Evolutionary conservation across 75 land plant genomes (phyloP), one percentile per base, ranked within the genome.

Genomic region (Selaginella moellendorffii): DNA sequence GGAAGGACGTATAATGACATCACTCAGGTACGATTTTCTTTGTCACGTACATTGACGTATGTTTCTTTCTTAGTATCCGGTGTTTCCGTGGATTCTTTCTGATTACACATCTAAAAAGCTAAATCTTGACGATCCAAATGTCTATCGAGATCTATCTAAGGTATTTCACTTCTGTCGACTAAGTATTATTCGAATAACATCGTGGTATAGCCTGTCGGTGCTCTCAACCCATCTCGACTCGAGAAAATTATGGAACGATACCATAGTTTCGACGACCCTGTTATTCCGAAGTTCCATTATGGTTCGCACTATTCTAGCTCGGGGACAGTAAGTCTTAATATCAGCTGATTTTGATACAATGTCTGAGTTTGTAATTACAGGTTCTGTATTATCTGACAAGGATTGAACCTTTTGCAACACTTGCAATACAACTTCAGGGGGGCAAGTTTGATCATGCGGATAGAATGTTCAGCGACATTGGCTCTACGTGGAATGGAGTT

Each of bases 1-100:
- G 99, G 99, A 29, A 89, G 99, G 31, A 90, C 85, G 52, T 95
- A 84, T 64, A 95, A 95, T 86, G 99, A 95, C 70, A 90, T 95
- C 5, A 90, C 97, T 19, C 99, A 95, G 97, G 99, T 95, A 9
- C 46, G 5, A 5, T 36, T 14, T 36, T 14, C 14, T 14, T 36
- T 5, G 5, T 5, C 14, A 36, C 14, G 14, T 36, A 36, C 14
- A 36, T 36, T 14, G 5, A 36, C 14, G 10, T 36, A 5, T 36
- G 5, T 5, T 36, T 53, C 10, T 31, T 42, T 56, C 72, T 66
- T 80, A 95, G 99, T 95, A 95, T 83, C 99, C 99, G 62, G 99
- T 95, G 28, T 95, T 95, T 62, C 99, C 99, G 9, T 95, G 99
- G 99, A 75, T 95, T 63, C 76, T 95, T 72, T 72, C 91, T 63